These are phyloP conservation scores for Vitis vinifera DNA, from an alignment of 164 flowering plant genomes.

Conservation along the genomic window ASM3070453v1 NC_081806.1:1281001-1281500, in stretches of 20 bases:
- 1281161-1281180: not conserved
- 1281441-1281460: not conserved
- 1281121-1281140: not conserved
- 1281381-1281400: not conserved
- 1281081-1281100: constrained; percentile 4
- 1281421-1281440: not conserved
- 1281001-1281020: not conserved
- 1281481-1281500: not conserved
- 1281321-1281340: not conserved
- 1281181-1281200: not conserved
- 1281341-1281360: not conserved
- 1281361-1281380: not conserved
- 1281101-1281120: not conserved
- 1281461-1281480: constrained; percentile 3
- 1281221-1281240: not conserved
- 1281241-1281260: not conserved
- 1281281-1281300: not conserved
- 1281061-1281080: not conserved
- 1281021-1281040: not conserved
- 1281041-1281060: not conserved
- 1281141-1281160: not conserved
- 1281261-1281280: not conserved
- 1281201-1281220: no score
- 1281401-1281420: no score
- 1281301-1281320: no score